Conservation (phyloP, 1,284 basidiomycete genomes). For the Athelia psychrophila region DNA sequence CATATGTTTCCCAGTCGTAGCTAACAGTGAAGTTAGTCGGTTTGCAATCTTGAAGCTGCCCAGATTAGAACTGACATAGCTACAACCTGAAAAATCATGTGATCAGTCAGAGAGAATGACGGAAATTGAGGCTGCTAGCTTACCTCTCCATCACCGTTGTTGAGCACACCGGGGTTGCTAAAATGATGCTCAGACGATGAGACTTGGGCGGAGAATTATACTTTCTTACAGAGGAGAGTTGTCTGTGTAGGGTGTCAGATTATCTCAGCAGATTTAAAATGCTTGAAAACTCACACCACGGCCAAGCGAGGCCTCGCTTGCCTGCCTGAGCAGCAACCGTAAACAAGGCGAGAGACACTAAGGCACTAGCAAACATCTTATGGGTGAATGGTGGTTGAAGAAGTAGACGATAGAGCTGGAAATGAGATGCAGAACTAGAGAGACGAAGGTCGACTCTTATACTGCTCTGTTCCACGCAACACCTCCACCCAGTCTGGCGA, state of each 20-base stretch:
- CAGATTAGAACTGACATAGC: conserved; percentile 23
- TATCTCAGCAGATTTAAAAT: not conserved
- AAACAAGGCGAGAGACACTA: conserved; percentile 4
- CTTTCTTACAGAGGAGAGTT: conserved; percentile 9
- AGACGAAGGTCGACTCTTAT: too few relatives aligned
- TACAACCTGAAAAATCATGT: too few relatives aligned
- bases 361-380: not conserved
- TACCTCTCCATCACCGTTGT: conserved; percentile 16
- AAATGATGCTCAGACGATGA: not conserved
- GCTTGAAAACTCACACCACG: conserved; percentile 8
- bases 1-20: conserved; percentile 36
- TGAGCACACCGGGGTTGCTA: conserved; percentile 27
- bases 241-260: conserved; percentile 3
- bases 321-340: conserved; percentile 8
- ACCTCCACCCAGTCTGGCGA: too few relatives aligned
- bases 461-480: too few relatives aligned
- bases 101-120: not conserved
- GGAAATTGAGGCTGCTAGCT: not conserved
- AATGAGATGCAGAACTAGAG: too few relatives aligned
- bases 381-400: too few relatives aligned
- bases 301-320: conserved; percentile 14
- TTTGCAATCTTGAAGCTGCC: not conserved
- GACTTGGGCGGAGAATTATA: not conserved
- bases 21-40: conserved; percentile 12
- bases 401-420: too few relatives aligned